Evolutionary conservation across 1,284 basidiomycete genomes (phyloP).

Genomic region (Peniophora sp.): DNA sequence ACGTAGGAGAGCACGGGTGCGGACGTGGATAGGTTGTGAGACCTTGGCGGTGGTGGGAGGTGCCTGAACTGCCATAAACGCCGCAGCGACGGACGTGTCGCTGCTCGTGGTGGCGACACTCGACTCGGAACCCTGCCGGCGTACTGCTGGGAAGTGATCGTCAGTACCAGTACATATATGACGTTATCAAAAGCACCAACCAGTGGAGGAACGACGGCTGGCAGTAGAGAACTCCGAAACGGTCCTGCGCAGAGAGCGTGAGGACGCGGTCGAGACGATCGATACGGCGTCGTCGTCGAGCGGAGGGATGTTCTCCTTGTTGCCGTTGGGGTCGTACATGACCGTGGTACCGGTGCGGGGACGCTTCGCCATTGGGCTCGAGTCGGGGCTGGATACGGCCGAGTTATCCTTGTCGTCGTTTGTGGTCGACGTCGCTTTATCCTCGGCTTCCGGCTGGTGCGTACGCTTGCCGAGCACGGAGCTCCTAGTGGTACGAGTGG

Average conservation of each 20-base stretch:
- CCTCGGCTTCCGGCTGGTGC: slow-evolving; percentile 27
- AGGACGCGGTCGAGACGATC: slow-evolving; percentile 26
- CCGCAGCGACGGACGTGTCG: slow-evolving; percentile 25
- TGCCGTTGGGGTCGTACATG: slow-evolving; percentile 45
- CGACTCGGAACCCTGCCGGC: slow-evolving; percentile 41
- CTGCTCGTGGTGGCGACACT: slow-evolving; percentile 28
- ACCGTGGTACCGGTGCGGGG: slow-evolving; percentile 33
- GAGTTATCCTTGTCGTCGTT: slow-evolving; percentile 5
- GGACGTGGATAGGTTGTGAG: slow-evolving; percentile 47
- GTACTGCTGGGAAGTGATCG: slow-evolving; percentile 21
- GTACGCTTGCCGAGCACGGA: slow-evolving; percentile 54
- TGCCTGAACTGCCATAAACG: slow-evolving; percentile 40
- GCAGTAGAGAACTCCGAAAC: slow-evolving; percentile 37
- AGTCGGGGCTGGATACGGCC: slow-evolving; percentile 45
- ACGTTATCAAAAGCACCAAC: slow-evolving; percentile 13
- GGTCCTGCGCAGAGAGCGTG: slow-evolving; percentile 39
- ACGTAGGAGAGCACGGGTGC: slow-evolving; percentile 60
- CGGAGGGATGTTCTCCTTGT: slow-evolving; percentile 74
- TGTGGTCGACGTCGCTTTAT: slow-evolving; percentile 7
- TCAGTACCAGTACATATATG: slow-evolving; percentile 1
- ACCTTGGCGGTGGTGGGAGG: slow-evolving; percentile 55
- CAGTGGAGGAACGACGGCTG: slow-evolving; percentile 22
- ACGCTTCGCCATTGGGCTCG: slow-evolving; percentile 60
- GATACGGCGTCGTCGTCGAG: slow-evolving; percentile 26
- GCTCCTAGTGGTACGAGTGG: slow-evolving; percentile 23